Evolutionary conservation across 768 basidiomycete genomes (phyloP).

Genomic region (Amanita polypyramis): DNA sequence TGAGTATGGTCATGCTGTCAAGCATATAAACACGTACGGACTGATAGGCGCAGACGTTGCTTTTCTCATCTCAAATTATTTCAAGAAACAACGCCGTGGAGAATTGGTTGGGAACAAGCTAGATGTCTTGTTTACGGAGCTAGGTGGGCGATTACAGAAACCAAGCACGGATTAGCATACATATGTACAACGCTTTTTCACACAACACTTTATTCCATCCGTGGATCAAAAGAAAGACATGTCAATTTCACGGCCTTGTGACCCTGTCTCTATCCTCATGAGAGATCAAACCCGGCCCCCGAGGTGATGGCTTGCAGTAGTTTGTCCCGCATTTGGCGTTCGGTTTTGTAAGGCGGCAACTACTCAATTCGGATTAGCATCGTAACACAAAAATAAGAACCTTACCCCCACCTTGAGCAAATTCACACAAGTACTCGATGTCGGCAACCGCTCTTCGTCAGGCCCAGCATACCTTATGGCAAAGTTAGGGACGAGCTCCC

Average conservation of each 20-base stretch:
- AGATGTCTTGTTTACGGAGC: slow-evolving; percentile 27
- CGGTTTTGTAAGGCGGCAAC: slow-evolving; percentile 64
- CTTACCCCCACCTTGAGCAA: slow-evolving; percentile 58
- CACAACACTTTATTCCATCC: too few relatives aligned
- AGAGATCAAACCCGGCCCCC: slow-evolving; percentile 84
- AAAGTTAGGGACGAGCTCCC: slow-evolving; percentile 81
- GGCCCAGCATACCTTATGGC: slow-evolving; percentile 73
- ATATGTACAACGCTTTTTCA: too few relatives aligned
- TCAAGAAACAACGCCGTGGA: slow-evolving; percentile 56
- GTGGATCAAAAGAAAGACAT: too few relatives aligned
- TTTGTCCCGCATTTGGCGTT: slow-evolving; percentile 58
- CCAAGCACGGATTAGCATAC: background rate
- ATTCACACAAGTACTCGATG: slow-evolving; percentile 86
- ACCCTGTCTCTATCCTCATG: background rate
- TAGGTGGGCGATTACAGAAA: slow-evolving; percentile 14
- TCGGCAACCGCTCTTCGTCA: slow-evolving; percentile 64
- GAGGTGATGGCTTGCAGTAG: slow-evolving; percentile 80
- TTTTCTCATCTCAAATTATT: slow-evolving; percentile 74
- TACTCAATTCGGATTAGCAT: slow-evolving; percentile 15
- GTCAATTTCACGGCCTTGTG: too few relatives aligned
- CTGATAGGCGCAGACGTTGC: slow-evolving; percentile 79
- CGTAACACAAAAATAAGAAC: background rate
- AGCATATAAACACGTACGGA: too few relatives aligned
- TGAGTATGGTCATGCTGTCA: too few relatives aligned
- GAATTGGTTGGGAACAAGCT: slow-evolving; percentile 13